These are phyloP conservation scores for Mycena epipterygia DNA, from an alignment of 768 basidiomycete species.

Conservation along the genomic window DNA sequence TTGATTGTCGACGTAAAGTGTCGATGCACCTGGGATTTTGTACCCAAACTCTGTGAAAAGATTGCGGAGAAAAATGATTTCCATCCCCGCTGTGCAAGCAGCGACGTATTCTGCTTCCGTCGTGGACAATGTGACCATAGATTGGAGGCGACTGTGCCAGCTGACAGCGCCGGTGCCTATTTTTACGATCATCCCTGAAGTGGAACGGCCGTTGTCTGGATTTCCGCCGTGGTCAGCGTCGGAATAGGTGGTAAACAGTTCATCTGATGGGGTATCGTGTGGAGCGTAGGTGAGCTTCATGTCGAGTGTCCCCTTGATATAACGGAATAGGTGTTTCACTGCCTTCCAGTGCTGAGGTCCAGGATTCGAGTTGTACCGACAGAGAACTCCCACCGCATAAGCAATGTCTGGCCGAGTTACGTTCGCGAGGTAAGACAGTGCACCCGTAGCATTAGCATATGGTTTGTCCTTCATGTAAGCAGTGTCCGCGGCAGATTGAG, in stretches of 20 bases:
- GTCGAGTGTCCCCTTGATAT: slow-evolving; percentile 34
- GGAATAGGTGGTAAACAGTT: slow-evolving; percentile 38
- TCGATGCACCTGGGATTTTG: slow-evolving; percentile 4
- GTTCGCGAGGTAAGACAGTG: neutral
- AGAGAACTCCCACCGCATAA: slow-evolving; percentile 19
- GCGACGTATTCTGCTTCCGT: neutral
- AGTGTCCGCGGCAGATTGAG: neutral
- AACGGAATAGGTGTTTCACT: slow-evolving; percentile 37
- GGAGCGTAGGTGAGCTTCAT: slow-evolving; percentile 19
- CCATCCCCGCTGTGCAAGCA: neutral
- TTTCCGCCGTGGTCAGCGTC: slow-evolving; percentile 49
- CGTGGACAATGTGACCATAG: neutral
- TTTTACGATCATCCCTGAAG: slow-evolving; percentile 45
- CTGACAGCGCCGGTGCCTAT: slow-evolving; percentile 37
- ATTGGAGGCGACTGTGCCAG: neutral
- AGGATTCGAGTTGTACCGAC: slow-evolving; percentile 37
- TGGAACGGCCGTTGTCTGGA: slow-evolving; percentile 45
- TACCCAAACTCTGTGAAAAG: slow-evolving; percentile 43
- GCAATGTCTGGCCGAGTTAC: slow-evolving; percentile 11
- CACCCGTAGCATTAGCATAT: neutral
- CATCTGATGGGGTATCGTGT: neutral
- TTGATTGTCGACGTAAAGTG: slow-evolving; percentile 44
- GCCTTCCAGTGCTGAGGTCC: slow-evolving; percentile 39
- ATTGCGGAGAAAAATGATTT: slow-evolving; percentile 42
- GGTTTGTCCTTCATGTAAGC: slow-evolving; percentile 2